These are phyloP conservation scores for Monilinia fructigena DNA, from an alignment of 2,329 filamentous ascomycete species.

Conservation along the genomic window DNA sequence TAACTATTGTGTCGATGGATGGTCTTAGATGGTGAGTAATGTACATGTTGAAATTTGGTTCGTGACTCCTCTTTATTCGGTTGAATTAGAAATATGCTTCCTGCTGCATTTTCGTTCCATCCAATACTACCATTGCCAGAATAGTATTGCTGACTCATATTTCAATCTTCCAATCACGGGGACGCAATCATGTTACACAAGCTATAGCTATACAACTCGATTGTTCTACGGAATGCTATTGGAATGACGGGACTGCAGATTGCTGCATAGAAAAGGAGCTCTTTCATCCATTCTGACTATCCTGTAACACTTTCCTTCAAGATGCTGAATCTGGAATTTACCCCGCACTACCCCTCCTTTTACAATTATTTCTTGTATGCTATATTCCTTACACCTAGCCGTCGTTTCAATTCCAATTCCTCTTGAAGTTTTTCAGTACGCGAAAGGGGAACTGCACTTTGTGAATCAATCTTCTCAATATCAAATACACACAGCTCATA, in stretches of 20 bases:
- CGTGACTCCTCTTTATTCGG: too few species aligned
- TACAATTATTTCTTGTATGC: neutral
- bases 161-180: neutral
- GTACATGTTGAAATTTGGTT: too few species aligned
- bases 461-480: neutral
- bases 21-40: too few species aligned
- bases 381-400: neutral
- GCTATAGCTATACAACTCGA: neutral
- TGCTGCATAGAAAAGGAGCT: neutral
- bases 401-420: neutral
- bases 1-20: too few species aligned
- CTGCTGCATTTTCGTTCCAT: too few species aligned
- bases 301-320: neutral
- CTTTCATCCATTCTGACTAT: neutral
- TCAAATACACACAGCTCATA: neutral
- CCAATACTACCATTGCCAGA: too few species aligned
- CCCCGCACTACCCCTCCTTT: constrained; percentile 6
- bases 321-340: neutral
- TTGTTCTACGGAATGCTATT: neutral
- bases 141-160: too few species aligned
- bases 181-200: neutral
- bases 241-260: neutral
- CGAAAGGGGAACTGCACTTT: neutral
- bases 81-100: too few species aligned
- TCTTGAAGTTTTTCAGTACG: neutral